These are phyloP conservation scores for Geranium incanum DNA, from an alignment of 441 rosid species.

Conservation along the genomic window DNA sequence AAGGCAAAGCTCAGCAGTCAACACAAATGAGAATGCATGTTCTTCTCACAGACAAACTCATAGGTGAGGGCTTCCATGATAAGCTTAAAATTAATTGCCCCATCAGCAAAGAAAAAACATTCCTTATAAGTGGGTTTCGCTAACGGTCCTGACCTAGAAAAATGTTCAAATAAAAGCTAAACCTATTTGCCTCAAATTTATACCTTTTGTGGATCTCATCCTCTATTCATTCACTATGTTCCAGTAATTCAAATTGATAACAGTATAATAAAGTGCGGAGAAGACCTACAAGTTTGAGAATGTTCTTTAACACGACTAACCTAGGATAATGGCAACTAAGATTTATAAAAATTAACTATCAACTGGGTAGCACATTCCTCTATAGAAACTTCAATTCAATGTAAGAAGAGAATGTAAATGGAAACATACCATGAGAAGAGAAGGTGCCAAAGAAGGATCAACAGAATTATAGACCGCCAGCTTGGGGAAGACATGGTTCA, in stretches of 20 bases:
- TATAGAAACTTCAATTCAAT: background rate
- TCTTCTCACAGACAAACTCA: background rate
- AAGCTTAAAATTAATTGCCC: background rate
- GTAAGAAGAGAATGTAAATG: background rate
- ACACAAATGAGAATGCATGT: background rate
- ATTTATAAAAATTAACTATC: background rate
- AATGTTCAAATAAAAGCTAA: background rate
- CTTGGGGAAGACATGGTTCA: conserved; percentile 91
- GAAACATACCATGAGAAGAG: conserved; percentile 88
- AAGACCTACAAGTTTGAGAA: background rate
- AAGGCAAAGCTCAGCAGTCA: background rate
- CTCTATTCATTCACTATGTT: background rate
- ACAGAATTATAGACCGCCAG: conserved; percentile 98
- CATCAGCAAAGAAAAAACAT: background rate
- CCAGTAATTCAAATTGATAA: background rate
- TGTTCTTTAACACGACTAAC: background rate
- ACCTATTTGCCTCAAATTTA: background rate
- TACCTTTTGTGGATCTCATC: background rate
- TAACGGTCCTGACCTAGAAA: background rate
- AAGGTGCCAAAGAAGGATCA: conserved; percentile 98
- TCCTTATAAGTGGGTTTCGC: background rate
- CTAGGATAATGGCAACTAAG: background rate
- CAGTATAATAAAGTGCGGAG: background rate
- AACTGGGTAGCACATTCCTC: background rate
- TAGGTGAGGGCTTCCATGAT: background rate